A percentile compares a stretch with the other conserved stretches of the same genome.
phyloP scores from a whole-genome alignment of 257 asterid genomes.

The Perilla frutescens region DNA sequence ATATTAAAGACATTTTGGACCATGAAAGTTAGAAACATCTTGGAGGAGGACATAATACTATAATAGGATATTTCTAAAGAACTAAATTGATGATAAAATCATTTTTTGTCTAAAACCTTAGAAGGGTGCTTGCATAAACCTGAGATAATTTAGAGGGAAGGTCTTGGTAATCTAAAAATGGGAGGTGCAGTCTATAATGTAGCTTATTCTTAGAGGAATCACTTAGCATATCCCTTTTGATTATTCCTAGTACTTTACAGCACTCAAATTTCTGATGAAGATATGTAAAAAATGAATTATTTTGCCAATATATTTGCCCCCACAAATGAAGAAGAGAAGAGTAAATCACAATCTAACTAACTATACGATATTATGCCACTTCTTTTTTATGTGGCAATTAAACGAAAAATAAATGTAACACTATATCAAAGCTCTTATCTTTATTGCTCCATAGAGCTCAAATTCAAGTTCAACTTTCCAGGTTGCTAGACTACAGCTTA shows the following conservation, averaged over 20 bases:
- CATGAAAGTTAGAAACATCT: neutral
- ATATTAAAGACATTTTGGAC: neutral
- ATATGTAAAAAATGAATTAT: neutral
- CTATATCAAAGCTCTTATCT: slow-evolving; percentile 2
- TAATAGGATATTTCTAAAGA: neutral
- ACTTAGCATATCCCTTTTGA: neutral
- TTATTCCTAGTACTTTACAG: neutral
- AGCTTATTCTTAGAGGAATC: slow-evolving; percentile 2
- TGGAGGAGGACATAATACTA: neutral
- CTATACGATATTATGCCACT: neutral
- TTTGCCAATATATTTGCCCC: slow-evolving; percentile 3
- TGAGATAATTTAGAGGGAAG: neutral
- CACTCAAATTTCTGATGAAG: neutral
- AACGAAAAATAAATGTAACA: neutral
- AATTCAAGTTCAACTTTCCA: slow-evolving; percentile 30
- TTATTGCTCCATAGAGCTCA: slow-evolving; percentile 25
- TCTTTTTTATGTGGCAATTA: neutral
- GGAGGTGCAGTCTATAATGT: neutral
- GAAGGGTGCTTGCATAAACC: neutral
- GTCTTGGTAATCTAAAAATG: neutral
- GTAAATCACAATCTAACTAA: neutral
- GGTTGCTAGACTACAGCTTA: slow-evolving; percentile 34
- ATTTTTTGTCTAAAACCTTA: neutral
- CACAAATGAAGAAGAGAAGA: neutral
- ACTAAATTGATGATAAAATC: neutral